A percentile compares a stretch with the other conserved stretches of the same genome.
phyloP scores from a whole-genome alignment of 345 rosid genomes.

The Bretschneidera sinensis region DNA sequence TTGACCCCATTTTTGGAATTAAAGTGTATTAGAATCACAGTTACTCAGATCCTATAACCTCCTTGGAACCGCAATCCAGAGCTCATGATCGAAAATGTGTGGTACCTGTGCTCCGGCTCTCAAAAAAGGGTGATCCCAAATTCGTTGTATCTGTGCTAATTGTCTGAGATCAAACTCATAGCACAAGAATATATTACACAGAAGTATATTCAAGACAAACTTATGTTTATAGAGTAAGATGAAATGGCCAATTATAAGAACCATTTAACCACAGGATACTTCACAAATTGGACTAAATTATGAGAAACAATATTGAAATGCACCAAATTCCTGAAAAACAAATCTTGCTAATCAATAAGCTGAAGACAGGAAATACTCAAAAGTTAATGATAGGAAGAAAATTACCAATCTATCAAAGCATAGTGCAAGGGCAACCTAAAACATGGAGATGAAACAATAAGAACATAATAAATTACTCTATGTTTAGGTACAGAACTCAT shows the following conservation, averaged over 20 bases:
- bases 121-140: too few relatives aligned
- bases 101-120: too few relatives aligned
- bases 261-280: background rate
- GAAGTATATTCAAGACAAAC: too few relatives aligned
- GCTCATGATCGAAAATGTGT: too few relatives aligned
- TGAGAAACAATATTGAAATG: background rate
- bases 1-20: too few relatives aligned
- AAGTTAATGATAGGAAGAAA: conserved; percentile 14
- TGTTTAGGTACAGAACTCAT: background rate
- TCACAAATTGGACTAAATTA: background rate
- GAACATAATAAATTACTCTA: conserved; percentile 4
- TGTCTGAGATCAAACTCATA: too few relatives aligned
- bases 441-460: conserved; percentile 26
- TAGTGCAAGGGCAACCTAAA: conserved; percentile 93
- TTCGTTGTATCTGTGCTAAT: too few relatives aligned
- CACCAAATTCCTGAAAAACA: background rate
- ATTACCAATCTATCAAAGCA: conserved; percentile 95
- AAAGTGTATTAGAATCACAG: too few relatives aligned
- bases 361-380: background rate
- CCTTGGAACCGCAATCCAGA: too few relatives aligned
- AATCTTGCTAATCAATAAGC: background rate
- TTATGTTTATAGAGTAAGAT: too few relatives aligned
- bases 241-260: background rate
- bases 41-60: too few relatives aligned
- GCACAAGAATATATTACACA: too few relatives aligned